A percentile compares a stretch with the other conserved stretches of the same genome.
Evolutionary conservation across 306 rosid species (phyloP).

Genomic region (Herpetospermum pedunculosum): DNA sequence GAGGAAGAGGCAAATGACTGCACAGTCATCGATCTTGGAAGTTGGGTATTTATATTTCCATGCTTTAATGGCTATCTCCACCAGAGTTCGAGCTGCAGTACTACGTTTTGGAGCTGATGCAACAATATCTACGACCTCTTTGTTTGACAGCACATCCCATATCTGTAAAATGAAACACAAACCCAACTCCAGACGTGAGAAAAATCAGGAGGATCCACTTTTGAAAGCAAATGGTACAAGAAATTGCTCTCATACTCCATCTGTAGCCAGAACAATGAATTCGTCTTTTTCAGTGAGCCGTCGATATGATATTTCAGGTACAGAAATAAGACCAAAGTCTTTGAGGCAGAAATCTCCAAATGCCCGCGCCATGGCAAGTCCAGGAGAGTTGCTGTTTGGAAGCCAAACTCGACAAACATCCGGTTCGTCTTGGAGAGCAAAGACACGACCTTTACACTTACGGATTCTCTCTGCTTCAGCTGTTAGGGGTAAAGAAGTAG

Average conservation of each 20-base stretch:
- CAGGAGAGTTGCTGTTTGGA: conserved; percentile 88
- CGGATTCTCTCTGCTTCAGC: conserved; percentile 95
- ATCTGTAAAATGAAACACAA: conserved; percentile 31
- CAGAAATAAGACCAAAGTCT: conserved; percentile 92
- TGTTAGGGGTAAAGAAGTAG: conserved; percentile 19
- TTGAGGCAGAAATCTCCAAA: conserved; percentile 98
- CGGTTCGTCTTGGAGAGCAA: conserved; percentile 94
- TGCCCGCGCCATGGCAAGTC: conserved; percentile 99
- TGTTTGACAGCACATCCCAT: conserved; percentile 96
- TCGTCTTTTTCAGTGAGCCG: conserved; percentile 62
- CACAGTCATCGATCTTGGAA: conserved; percentile 94
- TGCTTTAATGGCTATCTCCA: conserved; percentile 72
- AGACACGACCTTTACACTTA: conserved; percentile 83
- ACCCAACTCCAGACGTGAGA: conserved; percentile 6
- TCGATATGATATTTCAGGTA: conserved; percentile 72
- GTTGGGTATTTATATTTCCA: conserved; percentile 88
- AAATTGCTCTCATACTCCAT: conserved; percentile 52
- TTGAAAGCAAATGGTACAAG: not conserved
- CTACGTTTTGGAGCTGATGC: conserved; percentile 55
- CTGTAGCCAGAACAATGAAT: conserved; percentile 87
- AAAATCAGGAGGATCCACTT: not conserved
- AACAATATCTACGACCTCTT: conserved; percentile 82
- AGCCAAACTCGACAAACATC: conserved; percentile 96
- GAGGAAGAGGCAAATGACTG: conserved; percentile 84
- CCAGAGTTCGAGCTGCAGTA: conserved; percentile 65